Percentiles rank a stretch among this genome's conserved stretches.
Conservation (phyloP, 78 protist genomes). For the Isochrysis galbana region DNA sequence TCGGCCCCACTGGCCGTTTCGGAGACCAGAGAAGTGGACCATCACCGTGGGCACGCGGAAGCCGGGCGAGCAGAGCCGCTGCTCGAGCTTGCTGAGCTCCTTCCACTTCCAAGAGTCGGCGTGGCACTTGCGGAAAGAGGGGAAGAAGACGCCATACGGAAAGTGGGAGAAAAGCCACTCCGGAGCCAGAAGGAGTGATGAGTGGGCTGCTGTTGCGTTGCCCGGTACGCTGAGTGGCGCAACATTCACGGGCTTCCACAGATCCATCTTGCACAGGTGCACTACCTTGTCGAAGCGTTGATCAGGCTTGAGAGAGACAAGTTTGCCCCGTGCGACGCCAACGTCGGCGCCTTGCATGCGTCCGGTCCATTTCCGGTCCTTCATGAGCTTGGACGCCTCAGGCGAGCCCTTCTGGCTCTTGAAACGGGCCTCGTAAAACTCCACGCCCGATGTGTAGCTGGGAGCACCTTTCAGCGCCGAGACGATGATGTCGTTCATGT, state of each 20-base stretch:
- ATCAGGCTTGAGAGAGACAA: neutral
- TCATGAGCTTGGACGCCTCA: neutral
- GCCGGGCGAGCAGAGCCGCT: slow-evolving; percentile 11
- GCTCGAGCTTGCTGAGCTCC: neutral
- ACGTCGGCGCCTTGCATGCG: neutral
- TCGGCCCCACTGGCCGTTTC: slow-evolving; percentile 26
- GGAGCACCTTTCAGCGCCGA: neutral
- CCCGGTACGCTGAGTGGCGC: neutral
- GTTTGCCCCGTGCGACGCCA: neutral
- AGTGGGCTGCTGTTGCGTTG: neutral
- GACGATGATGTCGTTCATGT: slow-evolving; percentile 14
- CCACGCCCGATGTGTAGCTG: neutral
- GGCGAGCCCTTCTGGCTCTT: neutral
- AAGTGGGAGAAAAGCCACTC: slow-evolving; percentile 26
- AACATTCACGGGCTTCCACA: neutral
- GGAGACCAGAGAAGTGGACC: slow-evolving; percentile 14
- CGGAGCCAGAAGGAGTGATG: neutral
- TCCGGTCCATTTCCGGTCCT: neutral
- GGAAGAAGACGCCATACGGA: slow-evolving; percentile 21
- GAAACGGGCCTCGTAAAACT: slow-evolving; percentile 22
- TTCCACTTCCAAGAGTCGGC: neutral
- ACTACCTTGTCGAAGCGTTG: neutral
- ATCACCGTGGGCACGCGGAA: neutral
- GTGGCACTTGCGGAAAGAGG: neutral
- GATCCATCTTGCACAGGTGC: slow-evolving; percentile 2